Evolutionary conservation across 495 filamentous ascomycete species (phyloP).

Genomic region (Apodospora peruviana): DNA sequence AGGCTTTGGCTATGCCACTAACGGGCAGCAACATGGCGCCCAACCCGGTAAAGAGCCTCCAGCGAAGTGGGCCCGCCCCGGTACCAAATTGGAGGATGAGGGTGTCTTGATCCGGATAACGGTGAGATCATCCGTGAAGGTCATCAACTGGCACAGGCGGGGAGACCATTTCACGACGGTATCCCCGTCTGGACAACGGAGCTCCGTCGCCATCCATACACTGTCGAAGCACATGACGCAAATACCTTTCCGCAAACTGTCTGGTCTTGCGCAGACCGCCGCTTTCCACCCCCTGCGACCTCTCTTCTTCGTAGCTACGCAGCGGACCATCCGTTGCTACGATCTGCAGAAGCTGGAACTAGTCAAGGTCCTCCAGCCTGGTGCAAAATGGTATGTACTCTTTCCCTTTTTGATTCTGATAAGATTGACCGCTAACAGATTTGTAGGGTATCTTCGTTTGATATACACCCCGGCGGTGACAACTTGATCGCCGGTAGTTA

Average conservation of each 20-base stretch:
- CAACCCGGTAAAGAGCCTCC: slow-evolving; percentile 69
- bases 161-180: slow-evolving; percentile 94
- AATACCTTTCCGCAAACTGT: slow-evolving; percentile 83
- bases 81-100: slow-evolving; percentile 62
- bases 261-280: slow-evolving; percentile 79
- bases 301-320: slow-evolving; percentile 92
- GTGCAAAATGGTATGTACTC: slow-evolving; percentile 53
- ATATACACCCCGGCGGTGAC: slow-evolving; percentile 87
- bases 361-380: slow-evolving; percentile 85
- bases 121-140: slow-evolving; percentile 77
- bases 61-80: slow-evolving; percentile 78
- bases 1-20: slow-evolving; percentile 85
- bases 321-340: slow-evolving; percentile 84
- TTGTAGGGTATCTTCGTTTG: slow-evolving; percentile 83
- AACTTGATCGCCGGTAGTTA: slow-evolving; percentile 92
- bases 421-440: slow-evolving; percentile 6
- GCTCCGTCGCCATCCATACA: slow-evolving; percentile 93
- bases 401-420: neutral
- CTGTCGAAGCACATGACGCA: slow-evolving; percentile 92
- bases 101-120: slow-evolving; percentile 74
- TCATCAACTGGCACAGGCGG: slow-evolving; percentile 89
- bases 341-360: slow-evolving; percentile 85
- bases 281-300: slow-evolving; percentile 92
- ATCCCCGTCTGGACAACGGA: slow-evolving; percentile 67
- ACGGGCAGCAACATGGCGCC: slow-evolving; percentile 49